Base-by-base conservation (phyloP, 2,329 filamentous ascomycete genomes). In the Fusarium incarnatum region DNA sequence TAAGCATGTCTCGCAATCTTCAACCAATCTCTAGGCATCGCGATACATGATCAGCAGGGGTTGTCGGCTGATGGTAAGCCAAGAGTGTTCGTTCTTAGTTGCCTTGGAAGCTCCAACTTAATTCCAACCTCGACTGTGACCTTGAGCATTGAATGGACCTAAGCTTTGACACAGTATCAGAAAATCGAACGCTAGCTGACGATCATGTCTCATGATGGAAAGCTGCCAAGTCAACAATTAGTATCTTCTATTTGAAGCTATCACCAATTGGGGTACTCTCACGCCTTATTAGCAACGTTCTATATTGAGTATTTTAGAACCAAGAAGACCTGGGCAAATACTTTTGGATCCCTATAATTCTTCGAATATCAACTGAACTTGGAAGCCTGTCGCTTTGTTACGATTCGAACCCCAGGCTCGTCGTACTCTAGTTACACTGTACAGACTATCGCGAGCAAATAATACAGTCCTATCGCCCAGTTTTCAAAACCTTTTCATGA, bases 21-120 rank as follows among this genome's bases (percentile, higher is more conserved):
- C 28, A 15, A 16, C 34, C 42, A 30, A 28, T 46, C 16, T 37
- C 44, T 37, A 22, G 45, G 41, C 50, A 62, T 59, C 20, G 23
- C 37, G 20, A 53, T 27, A 25, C 2, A 23, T 44, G 49, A 70
- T 70, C 67, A 70, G 46, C 67, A 52, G 67, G 67, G 67, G 40
- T 12, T 20, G 58, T 70, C 63, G 52, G 50, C 30, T 64, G 67
- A 37, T 32, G 27, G 9, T 3, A 7, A 48, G 28, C 58, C 59
- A 64, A 64, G 48, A 37, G 11, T 4, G 16, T 20, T 22, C 4
- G 5, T 49, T 47, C 28, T 34, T 53, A 25, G 13, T 28, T 41
- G 34, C 34, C 49, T 22, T 20, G 23, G 37, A 22, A 16, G 23
- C 30, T 37, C 25, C 18, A 56, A 50, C 44, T 56, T 56, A 49